Evolutionary conservation across 345 rosid species (phyloP).

Genomic region (Camelina hispida): DNA sequence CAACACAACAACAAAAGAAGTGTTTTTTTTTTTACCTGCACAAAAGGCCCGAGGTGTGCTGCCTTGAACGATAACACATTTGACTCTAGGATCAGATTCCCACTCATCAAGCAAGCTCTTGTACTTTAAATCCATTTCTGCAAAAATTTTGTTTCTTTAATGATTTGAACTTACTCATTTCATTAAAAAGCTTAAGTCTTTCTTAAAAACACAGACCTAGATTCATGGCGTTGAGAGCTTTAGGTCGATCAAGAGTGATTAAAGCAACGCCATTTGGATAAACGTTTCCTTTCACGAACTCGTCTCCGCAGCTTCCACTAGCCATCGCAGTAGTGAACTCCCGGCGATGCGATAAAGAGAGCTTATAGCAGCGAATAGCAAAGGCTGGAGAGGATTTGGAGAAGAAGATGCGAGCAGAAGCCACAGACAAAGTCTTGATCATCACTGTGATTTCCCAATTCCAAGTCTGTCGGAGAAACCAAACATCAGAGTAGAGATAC

Average conservation of each 20-base stretch:
- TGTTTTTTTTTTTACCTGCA: slow-evolving; percentile 54
- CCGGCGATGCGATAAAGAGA: slow-evolving; percentile 34
- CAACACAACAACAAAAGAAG: background rate
- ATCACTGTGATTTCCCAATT: slow-evolving; percentile 16
- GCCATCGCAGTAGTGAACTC: slow-evolving; percentile 57
- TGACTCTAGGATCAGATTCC: slow-evolving; percentile 79
- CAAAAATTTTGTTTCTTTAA: slow-evolving; percentile 6
- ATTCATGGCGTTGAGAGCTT: slow-evolving; percentile 97
- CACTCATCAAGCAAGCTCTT: slow-evolving; percentile 80
- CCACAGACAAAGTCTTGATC: slow-evolving; percentile 32
- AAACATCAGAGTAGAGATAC: slow-evolving; percentile 1
- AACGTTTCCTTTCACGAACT: slow-evolving; percentile 72
- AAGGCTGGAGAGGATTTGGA: background rate
- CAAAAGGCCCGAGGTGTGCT: slow-evolving; percentile 85
- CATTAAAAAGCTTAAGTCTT: background rate
- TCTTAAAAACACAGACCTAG: slow-evolving; percentile 52
- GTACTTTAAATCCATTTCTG: slow-evolving; percentile 85
- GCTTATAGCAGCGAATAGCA: background rate
- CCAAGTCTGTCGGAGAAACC: slow-evolving; percentile 20
- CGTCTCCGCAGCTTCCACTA: slow-evolving; percentile 48
- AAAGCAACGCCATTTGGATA: slow-evolving; percentile 88
- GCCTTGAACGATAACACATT: slow-evolving; percentile 81
- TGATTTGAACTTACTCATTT: background rate
- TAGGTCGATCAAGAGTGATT: slow-evolving; percentile 91
- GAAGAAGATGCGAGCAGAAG: slow-evolving; percentile 38